These are phyloP conservation scores for Malassezia brasiliensis DNA, from an alignment of 1,284 basidiomycete genomes.

Conservation along the genomic window DNA sequence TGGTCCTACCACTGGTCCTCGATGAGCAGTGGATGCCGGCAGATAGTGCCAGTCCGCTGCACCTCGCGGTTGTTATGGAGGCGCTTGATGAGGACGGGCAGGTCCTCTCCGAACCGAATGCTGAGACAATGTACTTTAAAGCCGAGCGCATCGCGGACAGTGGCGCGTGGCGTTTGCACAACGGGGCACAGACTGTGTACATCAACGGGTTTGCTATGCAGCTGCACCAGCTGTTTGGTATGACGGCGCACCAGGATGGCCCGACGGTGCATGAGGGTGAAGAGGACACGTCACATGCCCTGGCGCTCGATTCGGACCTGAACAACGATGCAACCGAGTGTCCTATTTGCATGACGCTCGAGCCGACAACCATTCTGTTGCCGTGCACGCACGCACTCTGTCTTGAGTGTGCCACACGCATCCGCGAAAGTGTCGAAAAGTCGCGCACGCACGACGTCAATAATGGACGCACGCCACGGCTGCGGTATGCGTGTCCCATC, in stretches of 20 bases:
- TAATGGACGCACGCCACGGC: conserved; percentile 32
- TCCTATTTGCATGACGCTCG: conserved; percentile 38
- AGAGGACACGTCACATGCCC: neutral
- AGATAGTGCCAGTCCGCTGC: conserved; percentile 14
- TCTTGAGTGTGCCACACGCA: conserved; percentile 40
- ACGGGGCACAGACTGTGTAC: neutral
- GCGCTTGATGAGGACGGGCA: conserved; percentile 39
- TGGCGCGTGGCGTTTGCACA: neutral
- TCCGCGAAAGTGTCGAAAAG: conserved; percentile 39
- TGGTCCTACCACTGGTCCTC: conserved; percentile 5
- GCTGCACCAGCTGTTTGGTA: conserved; percentile 44
- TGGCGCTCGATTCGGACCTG: conserved; percentile 1
- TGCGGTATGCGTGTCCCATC: conserved; percentile 43
- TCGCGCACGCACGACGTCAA: conserved; percentile 30
- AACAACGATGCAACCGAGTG: conserved; percentile 31
- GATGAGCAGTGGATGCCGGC: neutral
- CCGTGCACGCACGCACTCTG: conserved; percentile 47
- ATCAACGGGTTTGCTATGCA: conserved; percentile 24
- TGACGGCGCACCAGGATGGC: neutral
- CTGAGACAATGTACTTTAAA: conserved; percentile 22
- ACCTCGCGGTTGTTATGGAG: conserved; percentile 38
- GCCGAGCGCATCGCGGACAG: neutral
- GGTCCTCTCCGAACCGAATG: conserved; percentile 32
- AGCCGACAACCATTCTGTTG: conserved; percentile 39
- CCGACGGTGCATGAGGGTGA: neutral